A percentile compares a stretch with the other conserved stretches of the same genome.
phyloP scores from a whole-genome alignment of 768 basidiomycete species.

The Suillus subluteus region DNA sequence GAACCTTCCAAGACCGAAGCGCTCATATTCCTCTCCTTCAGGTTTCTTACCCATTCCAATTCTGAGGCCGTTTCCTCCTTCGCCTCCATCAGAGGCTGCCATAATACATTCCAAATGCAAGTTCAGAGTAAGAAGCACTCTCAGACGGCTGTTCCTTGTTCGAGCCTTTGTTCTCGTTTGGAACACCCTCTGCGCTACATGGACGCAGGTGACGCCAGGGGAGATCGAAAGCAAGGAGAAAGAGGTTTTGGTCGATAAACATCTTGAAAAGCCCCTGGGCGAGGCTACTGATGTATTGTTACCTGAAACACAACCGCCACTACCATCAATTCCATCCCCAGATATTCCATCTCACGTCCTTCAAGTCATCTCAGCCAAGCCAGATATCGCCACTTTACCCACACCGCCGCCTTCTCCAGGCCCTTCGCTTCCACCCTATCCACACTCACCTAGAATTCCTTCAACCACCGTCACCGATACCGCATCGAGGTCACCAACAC shows the following conservation, averaged over 20 bases:
- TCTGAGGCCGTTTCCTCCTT: slow-evolving; percentile 24
- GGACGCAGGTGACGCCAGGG: slow-evolving; percentile 46
- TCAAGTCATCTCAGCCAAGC: slow-evolving; percentile 14
- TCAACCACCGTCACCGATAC: slow-evolving; percentile 21
- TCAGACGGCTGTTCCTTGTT: slow-evolving; percentile 69
- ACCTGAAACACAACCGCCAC: slow-evolving; percentile 23
- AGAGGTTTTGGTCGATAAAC: slow-evolving; percentile 13
- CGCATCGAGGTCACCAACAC: slow-evolving; percentile 50
- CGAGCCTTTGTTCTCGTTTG: slow-evolving; percentile 71
- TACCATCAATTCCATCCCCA: slow-evolving; percentile 30
- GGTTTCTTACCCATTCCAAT: slow-evolving; percentile 45
- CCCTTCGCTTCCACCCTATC: slow-evolving; percentile 14
- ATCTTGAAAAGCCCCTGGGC: slow-evolving; percentile 12
- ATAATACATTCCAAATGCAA: slow-evolving; percentile 41
- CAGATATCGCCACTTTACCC: slow-evolving; percentile 25
- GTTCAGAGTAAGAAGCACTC: slow-evolving; percentile 43
- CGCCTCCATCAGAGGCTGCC: slow-evolving; percentile 34
- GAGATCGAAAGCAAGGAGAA: slow-evolving; percentile 26
- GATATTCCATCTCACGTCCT: slow-evolving; percentile 19
- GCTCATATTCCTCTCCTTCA: slow-evolving; percentile 68
- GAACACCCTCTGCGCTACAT: slow-evolving; percentile 67
- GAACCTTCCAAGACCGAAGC: slow-evolving; percentile 45
- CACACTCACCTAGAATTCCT: not conserved
- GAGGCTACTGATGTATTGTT: slow-evolving; percentile 23
- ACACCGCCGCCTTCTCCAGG: slow-evolving; percentile 29